Percentiles rank a stretch among this genome's conserved stretches.
Conservation (phyloP, 768 basidiomycete genomes). For the Clavulina sp. region DNA sequence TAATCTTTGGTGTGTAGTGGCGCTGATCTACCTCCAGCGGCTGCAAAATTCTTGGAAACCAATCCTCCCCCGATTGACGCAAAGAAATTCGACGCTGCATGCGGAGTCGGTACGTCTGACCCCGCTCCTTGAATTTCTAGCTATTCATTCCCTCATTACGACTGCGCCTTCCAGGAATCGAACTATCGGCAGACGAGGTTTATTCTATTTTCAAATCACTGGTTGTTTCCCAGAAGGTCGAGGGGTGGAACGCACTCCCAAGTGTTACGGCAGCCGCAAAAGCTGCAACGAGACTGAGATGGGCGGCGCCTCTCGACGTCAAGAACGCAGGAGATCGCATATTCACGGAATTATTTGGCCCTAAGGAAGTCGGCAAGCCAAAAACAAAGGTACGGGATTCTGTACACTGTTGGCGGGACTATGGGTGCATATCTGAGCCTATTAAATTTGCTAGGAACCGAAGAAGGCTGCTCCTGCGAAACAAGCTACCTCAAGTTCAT, state of each 20-base stretch:
- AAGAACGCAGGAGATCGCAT: constrained; percentile 63
- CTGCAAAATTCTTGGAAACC: constrained; percentile 53
- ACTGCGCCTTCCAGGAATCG: constrained; percentile 41
- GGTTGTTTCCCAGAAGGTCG: constrained; percentile 32
- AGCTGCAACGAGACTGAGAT: constrained; percentile 43
- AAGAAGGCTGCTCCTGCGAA: constrained; percentile 11
- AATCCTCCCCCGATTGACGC: constrained; percentile 45
- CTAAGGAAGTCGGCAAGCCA: constrained; percentile 43
- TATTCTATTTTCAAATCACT: constrained; percentile 36
- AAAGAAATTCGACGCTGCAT: constrained; percentile 52
- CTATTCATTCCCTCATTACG: neutral
- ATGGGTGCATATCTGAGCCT: neutral
- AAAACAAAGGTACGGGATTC: constrained; percentile 23
- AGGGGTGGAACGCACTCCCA: constrained; percentile 66
- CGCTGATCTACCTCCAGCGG: constrained; percentile 29
- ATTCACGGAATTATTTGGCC: constrained; percentile 51
- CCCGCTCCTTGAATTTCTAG: neutral
- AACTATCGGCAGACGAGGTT: constrained; percentile 51
- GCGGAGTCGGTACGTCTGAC: constrained; percentile 64
- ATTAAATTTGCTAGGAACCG: constrained; percentile 7
- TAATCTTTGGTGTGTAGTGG: neutral
- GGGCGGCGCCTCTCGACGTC: constrained; percentile 70
- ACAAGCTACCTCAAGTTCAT: neutral
- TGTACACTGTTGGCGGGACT: constrained; percentile 22
- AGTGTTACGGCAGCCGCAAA: constrained; percentile 47